A percentile compares a stretch with the other conserved stretches of the same genome.
Evolutionary conservation across 1,284 basidiomycete genomes (phyloP).

Genomic region (Mycosarcoma mackinlayi): DNA sequence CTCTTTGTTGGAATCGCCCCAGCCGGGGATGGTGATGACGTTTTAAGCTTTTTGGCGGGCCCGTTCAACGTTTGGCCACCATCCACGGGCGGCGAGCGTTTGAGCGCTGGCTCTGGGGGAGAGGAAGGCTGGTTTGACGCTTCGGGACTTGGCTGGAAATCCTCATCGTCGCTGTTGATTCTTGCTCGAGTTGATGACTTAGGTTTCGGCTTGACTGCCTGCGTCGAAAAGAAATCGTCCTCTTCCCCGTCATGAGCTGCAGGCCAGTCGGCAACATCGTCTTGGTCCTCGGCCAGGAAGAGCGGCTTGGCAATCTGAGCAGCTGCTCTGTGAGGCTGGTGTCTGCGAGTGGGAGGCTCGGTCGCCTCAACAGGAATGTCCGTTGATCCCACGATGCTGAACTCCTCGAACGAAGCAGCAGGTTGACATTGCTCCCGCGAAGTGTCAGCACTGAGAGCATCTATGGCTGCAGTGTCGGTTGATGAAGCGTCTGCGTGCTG

Average conservation of each 20-base stretch:
- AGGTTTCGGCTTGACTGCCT: slow-evolving; percentile 2
- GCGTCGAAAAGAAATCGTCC: slow-evolving; percentile 32
- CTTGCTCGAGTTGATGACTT: slow-evolving; percentile 6
- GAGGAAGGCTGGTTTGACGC: slow-evolving; percentile 8
- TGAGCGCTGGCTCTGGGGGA: slow-evolving; percentile 9
- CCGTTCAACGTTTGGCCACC: not conserved
- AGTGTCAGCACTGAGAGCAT: not conserved
- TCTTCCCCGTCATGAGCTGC: slow-evolving; percentile 8
- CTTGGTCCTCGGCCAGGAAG: slow-evolving; percentile 39
- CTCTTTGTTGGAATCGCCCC: not conserved
- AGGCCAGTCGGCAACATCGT: slow-evolving; percentile 28
- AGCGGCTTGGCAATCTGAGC: slow-evolving; percentile 38
- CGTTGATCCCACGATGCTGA: slow-evolving; percentile 21
- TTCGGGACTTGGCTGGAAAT: slow-evolving; percentile 11
- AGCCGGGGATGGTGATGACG: slow-evolving; percentile 15
- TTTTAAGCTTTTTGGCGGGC: slow-evolving; percentile 10
- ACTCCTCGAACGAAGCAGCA: slow-evolving; percentile 2
- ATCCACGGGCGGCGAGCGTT: slow-evolving; percentile 1
- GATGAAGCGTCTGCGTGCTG: not conserved
- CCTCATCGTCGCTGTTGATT: slow-evolving; percentile 25
- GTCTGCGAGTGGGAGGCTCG: slow-evolving; percentile 11
- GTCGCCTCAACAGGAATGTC: slow-evolving; percentile 1
- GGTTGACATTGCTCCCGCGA: not conserved
- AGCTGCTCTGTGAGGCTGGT: slow-evolving; percentile 34
- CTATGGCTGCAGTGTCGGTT: not conserved